Percentiles rank a stretch among this genome's conserved stretches.
phyloP scores from a whole-genome alignment of 805 yeast species.

The Suhomyces canberraensis region DNA sequence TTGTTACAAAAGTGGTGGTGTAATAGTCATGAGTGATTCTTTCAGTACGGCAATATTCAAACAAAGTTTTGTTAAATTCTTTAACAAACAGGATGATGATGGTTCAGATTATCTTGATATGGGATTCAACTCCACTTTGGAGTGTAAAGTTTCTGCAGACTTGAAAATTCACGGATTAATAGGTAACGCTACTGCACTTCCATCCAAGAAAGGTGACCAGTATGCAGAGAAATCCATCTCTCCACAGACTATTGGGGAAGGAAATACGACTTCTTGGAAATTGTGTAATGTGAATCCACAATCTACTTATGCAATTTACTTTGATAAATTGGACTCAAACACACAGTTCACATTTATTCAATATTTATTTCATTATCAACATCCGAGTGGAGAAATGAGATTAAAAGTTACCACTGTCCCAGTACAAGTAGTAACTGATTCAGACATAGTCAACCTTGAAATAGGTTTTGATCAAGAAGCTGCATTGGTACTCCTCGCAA shows the following conservation, averaged over 20 bases:
- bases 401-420: slow-evolving; percentile 60
- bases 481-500: slow-evolving; percentile 58
- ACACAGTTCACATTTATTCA: slow-evolving; percentile 41
- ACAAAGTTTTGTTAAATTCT: slow-evolving; percentile 57
- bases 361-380: slow-evolving; percentile 60
- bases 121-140: slow-evolving; percentile 61
- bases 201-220: slow-evolving; percentile 22
- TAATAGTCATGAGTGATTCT: slow-evolving; percentile 59
- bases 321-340: slow-evolving; percentile 45
- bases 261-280: slow-evolving; percentile 59
- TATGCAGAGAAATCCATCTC: slow-evolving; percentile 25
- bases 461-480: slow-evolving; percentile 66
- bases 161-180: slow-evolving; percentile 56
- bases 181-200: slow-evolving; percentile 58
- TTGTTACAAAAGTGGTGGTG: slow-evolving; percentile 59
- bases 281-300: slow-evolving; percentile 53
- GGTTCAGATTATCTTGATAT: slow-evolving; percentile 36
- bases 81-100: slow-evolving; percentile 32
- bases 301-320: slow-evolving; percentile 56
- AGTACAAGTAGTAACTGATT: slow-evolving; percentile 39
- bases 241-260: slow-evolving; percentile 42
- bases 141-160: slow-evolving; percentile 49
- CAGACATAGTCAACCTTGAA: slow-evolving; percentile 40
- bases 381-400: slow-evolving; percentile 54
- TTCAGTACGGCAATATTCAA: slow-evolving; percentile 66